Conservation (phyloP, 2,329 filamentous ascomycete species). For the Cercospora sesami region DNA sequence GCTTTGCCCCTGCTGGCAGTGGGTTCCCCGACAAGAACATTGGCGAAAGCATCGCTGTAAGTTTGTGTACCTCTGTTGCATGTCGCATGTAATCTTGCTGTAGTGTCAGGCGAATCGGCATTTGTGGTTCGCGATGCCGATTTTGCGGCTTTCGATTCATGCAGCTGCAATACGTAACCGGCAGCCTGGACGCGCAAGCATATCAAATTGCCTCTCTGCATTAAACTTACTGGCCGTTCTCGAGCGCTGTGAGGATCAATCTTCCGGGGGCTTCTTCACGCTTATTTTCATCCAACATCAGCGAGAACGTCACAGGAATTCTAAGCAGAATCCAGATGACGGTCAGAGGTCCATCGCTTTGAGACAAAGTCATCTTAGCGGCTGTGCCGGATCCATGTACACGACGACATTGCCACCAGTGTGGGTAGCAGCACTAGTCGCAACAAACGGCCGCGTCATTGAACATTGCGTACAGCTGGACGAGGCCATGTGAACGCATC, state of each 20-base stretch:
- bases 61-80: background rate
- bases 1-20: background rate
- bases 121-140: constrained; percentile 1
- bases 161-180: constrained; percentile 2
- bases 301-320: background rate
- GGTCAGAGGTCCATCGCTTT: background rate
- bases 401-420: constrained; percentile 12
- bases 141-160: constrained; percentile 5
- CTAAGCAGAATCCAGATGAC: background rate
- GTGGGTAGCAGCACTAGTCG: background rate
- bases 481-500: constrained; percentile 2
- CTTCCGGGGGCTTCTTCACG: background rate
- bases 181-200: background rate
- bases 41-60: background rate
- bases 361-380: constrained; percentile 1
- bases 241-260: background rate
- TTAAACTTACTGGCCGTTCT: background rate
- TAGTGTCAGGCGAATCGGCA: background rate
- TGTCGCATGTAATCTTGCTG: background rate
- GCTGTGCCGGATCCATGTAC: constrained; percentile 4
- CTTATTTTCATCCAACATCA: background rate
- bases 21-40: background rate
- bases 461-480: constrained; percentile 5
- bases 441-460: constrained; percentile 17
- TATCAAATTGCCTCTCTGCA: background rate